These are phyloP conservation scores for Mycosphaerelloides madeirae DNA, from an alignment of 2,329 filamentous ascomycete species.

Conservation along the genomic window DNA sequence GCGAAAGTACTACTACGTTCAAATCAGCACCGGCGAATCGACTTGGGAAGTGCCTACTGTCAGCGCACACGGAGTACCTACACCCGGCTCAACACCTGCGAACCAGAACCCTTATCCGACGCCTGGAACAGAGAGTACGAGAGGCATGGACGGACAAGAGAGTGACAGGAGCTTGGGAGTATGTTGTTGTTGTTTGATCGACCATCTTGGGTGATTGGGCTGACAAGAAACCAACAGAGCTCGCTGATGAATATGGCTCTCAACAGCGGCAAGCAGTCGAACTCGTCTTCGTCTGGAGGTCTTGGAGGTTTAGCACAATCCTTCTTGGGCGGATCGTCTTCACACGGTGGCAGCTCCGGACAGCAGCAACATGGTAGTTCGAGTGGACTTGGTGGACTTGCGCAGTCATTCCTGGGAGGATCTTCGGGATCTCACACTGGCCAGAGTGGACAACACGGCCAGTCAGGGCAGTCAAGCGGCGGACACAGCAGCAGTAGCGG, in stretches of 20 bases:
- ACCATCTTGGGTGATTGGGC: too few relatives aligned
- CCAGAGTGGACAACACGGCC: conserved; percentile 20
- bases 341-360: conserved; percentile 7
- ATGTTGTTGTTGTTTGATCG: too few relatives aligned
- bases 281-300: conserved; percentile 19
- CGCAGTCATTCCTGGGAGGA: conserved; percentile 23
- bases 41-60: conserved; percentile 39
- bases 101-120: conserved; percentile 32
- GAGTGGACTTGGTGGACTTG: conserved; percentile 24
- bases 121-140: conserved; percentile 23
- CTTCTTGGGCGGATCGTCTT: conserved; percentile 30
- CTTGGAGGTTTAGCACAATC: conserved; percentile 29
- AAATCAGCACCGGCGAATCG: conserved; percentile 39
- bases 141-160: conserved; percentile 27
- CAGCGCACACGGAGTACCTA: conserved; percentile 36
- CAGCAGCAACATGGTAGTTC: conserved; percentile 16
- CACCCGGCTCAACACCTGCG: conserved; percentile 35
- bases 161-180: conserved; percentile 30
- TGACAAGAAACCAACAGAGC: conserved; percentile 20
- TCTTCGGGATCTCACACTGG: conserved; percentile 16
- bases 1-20: conserved; percentile 40
- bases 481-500: conserved; percentile 14
- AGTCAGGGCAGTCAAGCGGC: conserved; percentile 15
- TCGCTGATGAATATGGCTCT: conserved; percentile 26
- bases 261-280: conserved; percentile 27